Evolutionary conservation across 2,329 filamentous ascomycete species (phyloP), one percentile per base, ranked within the genome.

Genomic region (Macrophomina pseudophaseolina): DNA sequence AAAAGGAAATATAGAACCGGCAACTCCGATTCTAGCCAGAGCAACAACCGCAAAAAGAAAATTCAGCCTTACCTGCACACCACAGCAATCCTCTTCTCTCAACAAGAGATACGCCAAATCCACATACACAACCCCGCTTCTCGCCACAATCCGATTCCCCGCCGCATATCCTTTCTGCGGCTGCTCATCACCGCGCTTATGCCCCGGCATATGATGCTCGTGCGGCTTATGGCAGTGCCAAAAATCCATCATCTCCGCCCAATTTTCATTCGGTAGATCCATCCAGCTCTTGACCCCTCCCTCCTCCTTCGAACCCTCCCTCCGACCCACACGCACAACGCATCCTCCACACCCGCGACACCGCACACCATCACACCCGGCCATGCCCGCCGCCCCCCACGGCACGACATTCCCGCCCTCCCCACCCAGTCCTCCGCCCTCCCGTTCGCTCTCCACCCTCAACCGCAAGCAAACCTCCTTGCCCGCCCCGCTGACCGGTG

Each of bases 161-260:
- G 93, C 92, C n/a, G 92, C 91, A 74, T 97, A 97, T 0, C 92
- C 94, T 73, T 92, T 91, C 11, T 48, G 77, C 58, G 70, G 70
- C 4, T 67, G 72, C 3, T 71, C 63, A 16, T 18, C 40, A 3
- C 72, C 70, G 38, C 82, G 76, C n/a, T 75, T 72, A 11, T 83
- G 79, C 32, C 83, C 77, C 68, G 88, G 82, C 67, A 88, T 80
- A 67, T 88, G 82, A 65, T 88, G 83, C 68, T 89, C 85, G 46
- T 83, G 79, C 1, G 96, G 95, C 79, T 98, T 98, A 78, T 99
- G 95, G 74, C 95, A 99, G 79, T 99, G 96, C 95, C 95, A 99
- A 72, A 99, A 97, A 78, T 99, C 96, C 95, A 99, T 99, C 94
- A 99, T 97, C 80, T 99, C 95, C 0, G 95, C 96, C 95, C 95